Conservation (phyloP, 345 rosid species). For the Pistacia atlantica region DNA sequence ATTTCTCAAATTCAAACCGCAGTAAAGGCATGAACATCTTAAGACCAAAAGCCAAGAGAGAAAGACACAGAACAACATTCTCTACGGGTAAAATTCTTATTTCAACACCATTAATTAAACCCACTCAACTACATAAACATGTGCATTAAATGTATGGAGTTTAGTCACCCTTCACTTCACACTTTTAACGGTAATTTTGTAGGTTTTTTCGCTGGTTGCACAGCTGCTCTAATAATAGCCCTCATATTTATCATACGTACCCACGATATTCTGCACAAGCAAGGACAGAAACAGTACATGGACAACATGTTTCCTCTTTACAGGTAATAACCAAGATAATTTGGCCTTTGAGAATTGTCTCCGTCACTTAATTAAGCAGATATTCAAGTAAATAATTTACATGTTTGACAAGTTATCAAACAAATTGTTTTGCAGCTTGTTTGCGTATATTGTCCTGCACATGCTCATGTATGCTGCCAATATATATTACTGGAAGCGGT, state of each 20-base stretch:
- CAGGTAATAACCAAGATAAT: slow-evolving; percentile 30
- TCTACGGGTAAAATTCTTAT: slow-evolving; percentile 40
- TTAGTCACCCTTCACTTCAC: too few species aligned
- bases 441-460: slow-evolving; percentile 46
- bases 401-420: slow-evolving; percentile 14
- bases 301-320: slow-evolving; percentile 66
- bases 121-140: too few species aligned
- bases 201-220: slow-evolving; percentile 65
- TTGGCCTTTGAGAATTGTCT: neutral
- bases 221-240: slow-evolving; percentile 50
- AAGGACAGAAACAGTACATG: slow-evolving; percentile 46
- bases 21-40: slow-evolving; percentile 55
- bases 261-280: slow-evolving; percentile 30
- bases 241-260: slow-evolving; percentile 41
- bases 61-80: slow-evolving; percentile 63
- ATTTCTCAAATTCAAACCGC: slow-evolving; percentile 62
- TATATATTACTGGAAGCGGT: slow-evolving; percentile 48
- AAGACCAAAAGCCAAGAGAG: slow-evolving; percentile 52
- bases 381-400: neutral
- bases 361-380: neutral
- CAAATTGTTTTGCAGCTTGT: slow-evolving; percentile 32
- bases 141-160: too few species aligned
- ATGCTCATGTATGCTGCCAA: slow-evolving; percentile 43
- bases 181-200: slow-evolving; percentile 14
- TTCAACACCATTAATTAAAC: too few species aligned